phyloP scores from a whole-genome alignment of 83 land plant genomes.

The Picea mariana region DNA sequence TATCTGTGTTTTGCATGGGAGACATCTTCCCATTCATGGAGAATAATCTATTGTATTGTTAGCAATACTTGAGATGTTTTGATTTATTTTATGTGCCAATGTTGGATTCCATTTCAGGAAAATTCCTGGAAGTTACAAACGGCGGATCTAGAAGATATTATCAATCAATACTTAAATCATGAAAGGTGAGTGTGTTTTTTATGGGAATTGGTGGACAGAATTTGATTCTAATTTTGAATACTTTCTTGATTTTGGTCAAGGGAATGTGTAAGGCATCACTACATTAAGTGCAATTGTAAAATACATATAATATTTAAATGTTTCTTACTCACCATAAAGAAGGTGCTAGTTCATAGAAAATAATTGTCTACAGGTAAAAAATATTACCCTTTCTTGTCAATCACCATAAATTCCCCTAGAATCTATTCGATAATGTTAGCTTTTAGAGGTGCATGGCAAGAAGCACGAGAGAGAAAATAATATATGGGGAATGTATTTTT shows the following conservation, averaged over 20 bases:
- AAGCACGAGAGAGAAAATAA: too few relatives aligned
- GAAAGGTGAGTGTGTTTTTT: not conserved
- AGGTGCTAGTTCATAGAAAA: too few relatives aligned
- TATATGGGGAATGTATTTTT: too few relatives aligned
- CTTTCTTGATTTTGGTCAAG: not conserved
- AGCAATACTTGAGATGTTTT: not conserved
- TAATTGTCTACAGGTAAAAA: too few relatives aligned
- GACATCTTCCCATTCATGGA: not conserved
- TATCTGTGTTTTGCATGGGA: not conserved
- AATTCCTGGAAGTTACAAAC: conserved; percentile 4
- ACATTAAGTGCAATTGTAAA: too few relatives aligned
- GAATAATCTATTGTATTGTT: not conserved
- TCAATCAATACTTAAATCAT: conserved; percentile 4
- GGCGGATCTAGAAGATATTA: not conserved
- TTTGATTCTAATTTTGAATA: not conserved
- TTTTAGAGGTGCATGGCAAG: too few relatives aligned
- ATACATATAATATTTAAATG: too few relatives aligned
- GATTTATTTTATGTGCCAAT: not conserved
- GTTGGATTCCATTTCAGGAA: conserved; percentile 1
- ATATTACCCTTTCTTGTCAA: too few relatives aligned
- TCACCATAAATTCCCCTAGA: too few relatives aligned
- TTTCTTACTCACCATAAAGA: too few relatives aligned
- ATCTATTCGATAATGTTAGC: too few relatives aligned
- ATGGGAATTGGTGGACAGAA: not conserved
- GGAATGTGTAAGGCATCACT: too few relatives aligned